Conservation (phyloP, 257 asterid genomes). For the Ajuga chamaepitys region DNA sequence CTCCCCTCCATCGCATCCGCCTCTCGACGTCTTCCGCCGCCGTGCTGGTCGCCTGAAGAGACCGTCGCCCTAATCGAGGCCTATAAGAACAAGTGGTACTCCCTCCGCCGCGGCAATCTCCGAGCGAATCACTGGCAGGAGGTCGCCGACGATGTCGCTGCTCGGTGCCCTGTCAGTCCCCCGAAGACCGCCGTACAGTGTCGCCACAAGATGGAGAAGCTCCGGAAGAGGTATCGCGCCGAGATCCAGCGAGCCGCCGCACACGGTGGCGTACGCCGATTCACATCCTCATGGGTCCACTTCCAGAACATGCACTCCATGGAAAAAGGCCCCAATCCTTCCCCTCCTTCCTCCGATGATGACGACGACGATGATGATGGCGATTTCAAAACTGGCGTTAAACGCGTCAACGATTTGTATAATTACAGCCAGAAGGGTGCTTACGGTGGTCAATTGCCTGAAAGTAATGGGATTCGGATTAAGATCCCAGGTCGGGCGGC, state of each 20-base stretch:
- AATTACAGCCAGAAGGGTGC: conserved; percentile 22
- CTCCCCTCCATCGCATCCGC: conserved; percentile 41
- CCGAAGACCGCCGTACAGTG: conserved; percentile 91
- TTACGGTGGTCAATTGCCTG: conserved; percentile 23
- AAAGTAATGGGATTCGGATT: conserved; percentile 64
- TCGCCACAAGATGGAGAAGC: conserved; percentile 99
- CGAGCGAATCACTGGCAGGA: conserved; percentile 95
- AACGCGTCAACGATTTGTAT: conserved; percentile 49
- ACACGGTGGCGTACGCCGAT: conserved; percentile 56
- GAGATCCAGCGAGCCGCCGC: conserved; percentile 92
- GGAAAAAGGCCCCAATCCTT: conserved; percentile 73
- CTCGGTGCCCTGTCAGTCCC: conserved; percentile 40
- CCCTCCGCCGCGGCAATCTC: conserved; percentile 92
- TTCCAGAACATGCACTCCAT: conserved; percentile 76
- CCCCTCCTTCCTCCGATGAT: conserved; percentile 42
- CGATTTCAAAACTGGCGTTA: conserved; percentile 34
- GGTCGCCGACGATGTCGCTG: conserved; percentile 80
- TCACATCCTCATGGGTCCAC: conserved; percentile 84
- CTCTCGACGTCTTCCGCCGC: conserved; percentile 89
- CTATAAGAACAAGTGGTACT: conserved; percentile 80
- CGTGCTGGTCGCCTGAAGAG: conserved; percentile 97
- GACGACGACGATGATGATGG: conserved; percentile 46
- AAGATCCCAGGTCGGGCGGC: conserved; percentile 57
- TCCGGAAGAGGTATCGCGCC: conserved; percentile 78
- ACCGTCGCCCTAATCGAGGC: conserved; percentile 75